Conservation (phyloP, 495 filamentous ascomycete species). For the Cenococcum geophilum region DNA sequence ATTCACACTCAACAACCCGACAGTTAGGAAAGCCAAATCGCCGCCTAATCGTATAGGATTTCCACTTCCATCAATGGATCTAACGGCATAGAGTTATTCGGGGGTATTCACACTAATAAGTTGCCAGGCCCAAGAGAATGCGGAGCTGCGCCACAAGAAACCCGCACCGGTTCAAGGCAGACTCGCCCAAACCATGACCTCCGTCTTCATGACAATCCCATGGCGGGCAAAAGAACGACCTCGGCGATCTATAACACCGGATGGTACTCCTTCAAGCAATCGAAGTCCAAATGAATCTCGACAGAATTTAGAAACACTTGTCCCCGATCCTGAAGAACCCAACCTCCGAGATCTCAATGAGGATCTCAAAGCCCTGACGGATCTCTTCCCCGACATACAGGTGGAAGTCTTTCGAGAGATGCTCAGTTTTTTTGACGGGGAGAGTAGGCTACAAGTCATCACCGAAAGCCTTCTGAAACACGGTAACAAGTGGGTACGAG, state of each 20-base stretch:
- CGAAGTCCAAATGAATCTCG: no score
- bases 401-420: constrained; percentile 91
- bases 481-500: constrained; percentile 65
- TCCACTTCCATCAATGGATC: no score
- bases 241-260: not conserved
- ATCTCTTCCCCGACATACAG: constrained; percentile 79
- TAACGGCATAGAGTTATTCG: not conserved
- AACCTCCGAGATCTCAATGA: constrained; percentile 68
- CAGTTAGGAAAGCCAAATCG: no score
- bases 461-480: constrained; percentile 79
- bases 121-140: not conserved
- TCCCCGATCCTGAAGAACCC: constrained; percentile 40
- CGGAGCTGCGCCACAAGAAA: not conserved
- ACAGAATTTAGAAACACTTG: no score
- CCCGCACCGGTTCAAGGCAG: not conserved
- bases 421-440: constrained; percentile 69
- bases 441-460: constrained; percentile 77
- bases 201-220: constrained; percentile 22
- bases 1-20: no score
- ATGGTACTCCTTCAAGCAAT: not conserved
- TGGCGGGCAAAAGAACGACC: constrained; percentile 13
- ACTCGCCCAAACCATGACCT: constrained; percentile 19
- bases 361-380: constrained; percentile 61
- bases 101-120: not conserved
- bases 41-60: no score